Base-by-base conservation (phyloP, 2,329 filamentous ascomycete genomes). In the Fusarium circinatum region DNA sequence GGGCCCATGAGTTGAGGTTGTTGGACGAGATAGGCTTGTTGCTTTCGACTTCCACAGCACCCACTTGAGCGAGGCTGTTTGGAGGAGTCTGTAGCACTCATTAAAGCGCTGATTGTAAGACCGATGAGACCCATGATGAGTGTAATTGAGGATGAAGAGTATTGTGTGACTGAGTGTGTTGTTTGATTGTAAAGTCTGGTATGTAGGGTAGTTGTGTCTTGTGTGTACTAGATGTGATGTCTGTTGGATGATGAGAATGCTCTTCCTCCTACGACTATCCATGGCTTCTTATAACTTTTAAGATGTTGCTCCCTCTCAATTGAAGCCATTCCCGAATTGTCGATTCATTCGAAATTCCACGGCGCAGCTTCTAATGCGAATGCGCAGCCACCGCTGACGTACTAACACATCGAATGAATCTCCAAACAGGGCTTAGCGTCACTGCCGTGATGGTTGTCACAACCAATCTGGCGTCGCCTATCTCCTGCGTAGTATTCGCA, bases 41-140 rank as follows among this genome's bases (percentile, higher is more conserved):
- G 47, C 14, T 56, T 41, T 18, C 18, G 47, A 28, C 30, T 51
- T 51, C 34, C 32, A 9, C 38, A 74, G 32, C 30, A 74, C 10
- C 58, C 45, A 17, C 47, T 26, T 13, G 48, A 14, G 20, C 59
- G 60, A n/a, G 59, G 20, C 30, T 61, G n/a, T 20, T 64, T 65
- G 15, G 45, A 48, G 5, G 38, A 34, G 3, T 66, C 60, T 34
- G 59, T 34, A 20, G 14, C 34, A 22, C 47, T 14, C 20, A 74
- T 22, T 3, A 78, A 28, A 18, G 48, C 64, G 6, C 61, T 9
- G 7, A 66, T 54, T 8, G 59, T 62, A 49, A 74, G 70, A 54
- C 67, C 58, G 36, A 78, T 62, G 20, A 78, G 58, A 63, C 70
- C 73, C 76, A 78, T 78, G 34, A 47, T 69, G 36, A 54, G 7